phyloP scores from a whole-genome alignment of 2,329 filamentous ascomycete species.

The Penicillium palitans region DNA sequence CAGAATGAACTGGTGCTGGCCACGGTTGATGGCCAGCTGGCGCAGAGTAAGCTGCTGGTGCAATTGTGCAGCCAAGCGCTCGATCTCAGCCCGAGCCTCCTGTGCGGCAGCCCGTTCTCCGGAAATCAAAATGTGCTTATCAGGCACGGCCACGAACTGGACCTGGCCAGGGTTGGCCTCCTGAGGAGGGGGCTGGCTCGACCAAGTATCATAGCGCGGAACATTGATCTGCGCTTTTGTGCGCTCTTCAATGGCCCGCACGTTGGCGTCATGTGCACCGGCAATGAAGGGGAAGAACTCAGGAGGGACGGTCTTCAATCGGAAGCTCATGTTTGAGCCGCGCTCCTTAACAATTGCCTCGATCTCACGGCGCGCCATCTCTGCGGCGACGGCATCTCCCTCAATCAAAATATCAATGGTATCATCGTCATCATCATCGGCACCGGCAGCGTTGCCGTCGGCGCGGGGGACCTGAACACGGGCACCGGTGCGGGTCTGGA shows the following conservation, averaged over 20 bases:
- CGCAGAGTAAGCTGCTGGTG: conserved; percentile 73
- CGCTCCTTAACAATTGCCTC: conserved; percentile 85
- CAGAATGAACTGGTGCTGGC: conserved; percentile 92
- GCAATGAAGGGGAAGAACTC: conserved; percentile 97
- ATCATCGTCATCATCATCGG: conserved; percentile 74
- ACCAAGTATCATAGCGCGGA: conserved; percentile 77
- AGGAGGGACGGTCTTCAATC: conserved; percentile 78
- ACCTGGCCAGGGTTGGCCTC: conserved; percentile 64
- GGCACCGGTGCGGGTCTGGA: conserved; percentile 87
- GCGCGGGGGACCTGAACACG: conserved; percentile 84
- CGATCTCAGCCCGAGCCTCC: conserved; percentile 75
- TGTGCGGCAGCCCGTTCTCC: conserved; percentile 84
- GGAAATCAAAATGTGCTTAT: conserved; percentile 78
- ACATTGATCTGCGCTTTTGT: conserved; percentile 80
- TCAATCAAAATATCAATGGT: conserved; percentile 85
- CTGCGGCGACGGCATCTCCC: conserved; percentile 84
- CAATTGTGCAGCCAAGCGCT: conserved; percentile 74
- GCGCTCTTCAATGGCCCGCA: conserved; percentile 68
- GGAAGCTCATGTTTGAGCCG: conserved; percentile 76
- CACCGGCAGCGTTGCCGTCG: conserved; percentile 63
- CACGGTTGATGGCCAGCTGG: conserved; percentile 78
- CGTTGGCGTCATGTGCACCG: conserved; percentile 68
- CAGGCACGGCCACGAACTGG: conserved; percentile 68
- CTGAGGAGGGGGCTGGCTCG: conserved; percentile 64
- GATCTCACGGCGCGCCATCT: conserved; percentile 79